Evolutionary conservation across 2,329 filamentous ascomycete species (phyloP).

Genomic region (Ascocoryne sarcoides): DNA sequence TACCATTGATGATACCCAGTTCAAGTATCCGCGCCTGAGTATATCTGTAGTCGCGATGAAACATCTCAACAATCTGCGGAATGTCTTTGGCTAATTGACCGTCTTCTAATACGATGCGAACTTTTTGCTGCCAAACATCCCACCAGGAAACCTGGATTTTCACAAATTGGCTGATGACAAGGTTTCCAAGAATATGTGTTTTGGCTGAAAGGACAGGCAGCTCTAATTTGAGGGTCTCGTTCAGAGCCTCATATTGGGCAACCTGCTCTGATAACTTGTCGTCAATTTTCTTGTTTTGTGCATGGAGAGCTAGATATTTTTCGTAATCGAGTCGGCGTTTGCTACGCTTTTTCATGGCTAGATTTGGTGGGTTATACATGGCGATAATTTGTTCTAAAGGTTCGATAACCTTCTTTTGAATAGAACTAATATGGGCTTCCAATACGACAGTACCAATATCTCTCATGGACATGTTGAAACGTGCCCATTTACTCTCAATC

Average conservation of each 20-base stretch:
- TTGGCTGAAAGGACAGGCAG: slow-evolving; percentile 73
- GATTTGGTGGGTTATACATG: slow-evolving; percentile 72
- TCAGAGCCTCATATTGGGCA: slow-evolving; percentile 75
- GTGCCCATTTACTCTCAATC: slow-evolving; percentile 88
- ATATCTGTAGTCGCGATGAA: slow-evolving; percentile 69
- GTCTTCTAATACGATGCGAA: slow-evolving; percentile 64
- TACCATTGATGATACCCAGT: slow-evolving; percentile 72
- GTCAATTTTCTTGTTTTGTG: slow-evolving; percentile 76
- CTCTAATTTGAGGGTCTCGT: slow-evolving; percentile 88
- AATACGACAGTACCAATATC: slow-evolving; percentile 78
- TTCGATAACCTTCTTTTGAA: slow-evolving; percentile 76
- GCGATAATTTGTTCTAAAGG: slow-evolving; percentile 73
- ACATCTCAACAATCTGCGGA: slow-evolving; percentile 65
- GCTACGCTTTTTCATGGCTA: slow-evolving; percentile 88
- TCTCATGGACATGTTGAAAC: slow-evolving; percentile 77
- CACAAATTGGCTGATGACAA: slow-evolving; percentile 75
- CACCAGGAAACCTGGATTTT: slow-evolving; percentile 80
- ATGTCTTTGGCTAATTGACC: slow-evolving; percentile 55
- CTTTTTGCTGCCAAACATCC: slow-evolving; percentile 72
- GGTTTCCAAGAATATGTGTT: slow-evolving; percentile 76
- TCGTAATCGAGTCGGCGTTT: slow-evolving; percentile 90
- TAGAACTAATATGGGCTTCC: slow-evolving; percentile 63
- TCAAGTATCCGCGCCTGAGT: slow-evolving; percentile 63
- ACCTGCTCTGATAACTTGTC: slow-evolving; percentile 76
- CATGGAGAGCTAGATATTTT: slow-evolving; percentile 67